Percentiles rank a stretch among this genome's conserved stretches.
Conservation (phyloP, 75 land plant genomes). For the Picea sitchensis region DNA sequence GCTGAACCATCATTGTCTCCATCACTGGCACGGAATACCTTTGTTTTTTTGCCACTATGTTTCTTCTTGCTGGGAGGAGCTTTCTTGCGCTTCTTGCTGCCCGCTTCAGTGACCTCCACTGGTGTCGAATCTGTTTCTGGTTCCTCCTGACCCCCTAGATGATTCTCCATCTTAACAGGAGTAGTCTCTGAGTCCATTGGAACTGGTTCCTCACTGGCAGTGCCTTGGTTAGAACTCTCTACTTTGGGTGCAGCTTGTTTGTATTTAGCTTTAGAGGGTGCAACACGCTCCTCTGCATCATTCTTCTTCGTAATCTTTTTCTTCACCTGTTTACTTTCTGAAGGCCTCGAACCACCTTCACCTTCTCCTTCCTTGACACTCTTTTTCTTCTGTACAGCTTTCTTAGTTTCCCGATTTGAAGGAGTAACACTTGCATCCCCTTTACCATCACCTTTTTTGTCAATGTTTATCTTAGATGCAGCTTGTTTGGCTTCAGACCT, state of each 20-base stretch:
- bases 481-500: neutral
- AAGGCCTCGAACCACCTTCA: neutral
- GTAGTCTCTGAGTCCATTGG: neutral
- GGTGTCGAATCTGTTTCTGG: neutral
- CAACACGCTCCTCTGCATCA: neutral
- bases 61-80: conserved; percentile 8
- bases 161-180: neutral
- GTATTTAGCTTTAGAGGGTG: too few species aligned
- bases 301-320: neutral
- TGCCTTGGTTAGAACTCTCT: too few species aligned
- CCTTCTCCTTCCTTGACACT: neutral
- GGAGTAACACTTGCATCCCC: neutral
- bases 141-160: neutral
- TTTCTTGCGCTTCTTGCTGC: neutral
- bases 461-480: neutral
- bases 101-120: neutral
- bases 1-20: neutral
- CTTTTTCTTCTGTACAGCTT: neutral
- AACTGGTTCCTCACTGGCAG: neutral
- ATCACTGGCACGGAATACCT: neutral
- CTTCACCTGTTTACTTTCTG: neutral
- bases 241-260: too few species aligned
- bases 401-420: neutral
- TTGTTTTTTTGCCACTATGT: neutral
- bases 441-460: conserved; percentile 1